A percentile compares a stretch with the other conserved stretches of the same genome.
Conservation (phyloP, 1,284 basidiomycete genomes). For the Tilletia walkeri region DNA sequence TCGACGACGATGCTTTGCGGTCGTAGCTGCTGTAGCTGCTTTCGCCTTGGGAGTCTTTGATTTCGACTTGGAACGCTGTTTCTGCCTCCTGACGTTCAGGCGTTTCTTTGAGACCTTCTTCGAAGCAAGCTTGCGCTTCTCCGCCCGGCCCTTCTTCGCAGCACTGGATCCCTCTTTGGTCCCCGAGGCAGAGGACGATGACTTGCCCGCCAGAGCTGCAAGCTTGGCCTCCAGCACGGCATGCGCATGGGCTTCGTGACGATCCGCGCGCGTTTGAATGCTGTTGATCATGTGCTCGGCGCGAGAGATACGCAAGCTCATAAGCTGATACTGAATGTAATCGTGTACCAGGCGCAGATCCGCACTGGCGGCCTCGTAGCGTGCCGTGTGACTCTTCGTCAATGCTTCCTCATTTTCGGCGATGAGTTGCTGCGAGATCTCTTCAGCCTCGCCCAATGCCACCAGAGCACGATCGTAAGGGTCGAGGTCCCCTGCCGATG, state of each 20-base stretch:
- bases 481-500: conserved; percentile 28
- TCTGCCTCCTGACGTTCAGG: conserved; percentile 6
- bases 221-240: conserved; percentile 33
- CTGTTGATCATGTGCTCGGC: conserved; percentile 45
- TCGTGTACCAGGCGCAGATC: conserved; percentile 52
- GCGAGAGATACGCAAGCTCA: conserved; percentile 45
- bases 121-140: conserved; percentile 18
- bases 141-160: conserved; percentile 16
- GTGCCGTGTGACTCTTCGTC: conserved; percentile 46
- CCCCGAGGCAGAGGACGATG: background rate
- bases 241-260: conserved; percentile 43
- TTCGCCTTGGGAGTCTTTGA: background rate
- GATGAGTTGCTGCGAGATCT: conserved; percentile 45
- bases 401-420: conserved; percentile 52
- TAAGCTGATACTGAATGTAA: conserved; percentile 48
- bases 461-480: conserved; percentile 52
- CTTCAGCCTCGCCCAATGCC: conserved; percentile 50
- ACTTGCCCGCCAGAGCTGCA: conserved; percentile 19
- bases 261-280: conserved; percentile 43
- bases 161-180: background rate
- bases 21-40: background rate
- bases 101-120: conserved; percentile 23
- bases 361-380: conserved; percentile 50
- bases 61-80: background rate
- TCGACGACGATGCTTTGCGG: conserved; percentile 24